Evolutionary conservation across 2,329 filamentous ascomycete genomes (phyloP).

Genomic region (Chaetomium globosum): DNA sequence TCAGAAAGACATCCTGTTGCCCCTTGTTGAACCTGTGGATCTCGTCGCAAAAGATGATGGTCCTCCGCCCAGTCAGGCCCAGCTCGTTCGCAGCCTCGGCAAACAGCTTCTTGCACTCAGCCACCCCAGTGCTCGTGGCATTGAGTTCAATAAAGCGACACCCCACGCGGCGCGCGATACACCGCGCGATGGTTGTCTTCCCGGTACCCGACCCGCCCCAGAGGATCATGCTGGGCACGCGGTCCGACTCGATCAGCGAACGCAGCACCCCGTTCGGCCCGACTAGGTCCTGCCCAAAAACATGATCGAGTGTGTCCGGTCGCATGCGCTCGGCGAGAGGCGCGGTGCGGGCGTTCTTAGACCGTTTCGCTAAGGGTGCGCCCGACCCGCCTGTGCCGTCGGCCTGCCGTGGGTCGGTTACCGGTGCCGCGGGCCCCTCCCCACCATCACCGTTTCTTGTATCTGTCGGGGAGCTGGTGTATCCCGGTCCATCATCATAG

Average conservation of each 20-base stretch:
- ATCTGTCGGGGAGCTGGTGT: slow-evolving; percentile 33
- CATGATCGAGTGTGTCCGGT: slow-evolving; percentile 78
- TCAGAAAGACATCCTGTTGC: slow-evolving; percentile 93
- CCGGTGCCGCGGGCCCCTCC: slow-evolving; percentile 10
- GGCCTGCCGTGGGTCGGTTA: slow-evolving; percentile 31
- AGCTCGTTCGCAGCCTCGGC: slow-evolving; percentile 79
- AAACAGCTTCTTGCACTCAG: slow-evolving; percentile 91
- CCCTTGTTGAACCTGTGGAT: slow-evolving; percentile 89
- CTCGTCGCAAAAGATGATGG: slow-evolving; percentile 97
- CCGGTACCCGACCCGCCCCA: slow-evolving; percentile 84
- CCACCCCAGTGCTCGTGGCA: slow-evolving; percentile 83
- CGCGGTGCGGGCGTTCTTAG: slow-evolving; percentile 70
- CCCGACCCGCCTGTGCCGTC: neutral
- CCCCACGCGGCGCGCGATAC: slow-evolving; percentile 80
- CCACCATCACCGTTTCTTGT: slow-evolving; percentile 28
- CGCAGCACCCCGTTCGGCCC: slow-evolving; percentile 81
- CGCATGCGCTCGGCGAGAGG: slow-evolving; percentile 94
- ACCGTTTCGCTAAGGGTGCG: slow-evolving; percentile 61
- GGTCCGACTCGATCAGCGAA: slow-evolving; percentile 79
- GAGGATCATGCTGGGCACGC: slow-evolving; percentile 91
- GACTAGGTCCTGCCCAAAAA: slow-evolving; percentile 89
- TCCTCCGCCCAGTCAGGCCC: slow-evolving; percentile 79
- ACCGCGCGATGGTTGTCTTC: slow-evolving; percentile 89
- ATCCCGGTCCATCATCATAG: slow-evolving; percentile 58
- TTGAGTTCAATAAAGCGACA: slow-evolving; percentile 95